Evolutionary conservation across 148 eudicot genomes (phyloP).

Genomic region (Suaeda aralocaspica): DNA sequence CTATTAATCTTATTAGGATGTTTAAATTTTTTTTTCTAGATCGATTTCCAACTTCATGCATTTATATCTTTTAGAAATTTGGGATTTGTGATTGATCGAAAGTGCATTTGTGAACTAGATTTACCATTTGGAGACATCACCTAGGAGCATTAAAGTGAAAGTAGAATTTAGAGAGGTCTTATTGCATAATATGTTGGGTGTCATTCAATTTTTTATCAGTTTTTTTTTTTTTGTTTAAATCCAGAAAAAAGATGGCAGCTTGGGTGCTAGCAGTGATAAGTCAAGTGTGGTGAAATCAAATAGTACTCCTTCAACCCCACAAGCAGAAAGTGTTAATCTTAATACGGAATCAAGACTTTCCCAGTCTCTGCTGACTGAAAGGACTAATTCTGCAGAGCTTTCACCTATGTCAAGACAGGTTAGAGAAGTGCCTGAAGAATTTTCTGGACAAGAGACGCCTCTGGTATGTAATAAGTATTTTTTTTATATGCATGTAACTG

Average conservation of each 20-base stretch:
- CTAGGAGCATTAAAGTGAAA: too few species aligned
- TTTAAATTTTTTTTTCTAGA: too few species aligned
- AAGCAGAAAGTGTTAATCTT: constrained; percentile 62
- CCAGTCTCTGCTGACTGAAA: constrained; percentile 59
- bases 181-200: too few species aligned
- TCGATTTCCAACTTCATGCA: too few species aligned
- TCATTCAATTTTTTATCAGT: background rate
- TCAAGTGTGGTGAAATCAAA: constrained; percentile 82
- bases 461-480: constrained; percentile 48
- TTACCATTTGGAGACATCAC: too few species aligned
- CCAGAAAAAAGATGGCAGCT: constrained; percentile 83
- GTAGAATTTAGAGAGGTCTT: too few species aligned
- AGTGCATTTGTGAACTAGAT: too few species aligned
- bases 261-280: constrained; percentile 77
- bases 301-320: constrained; percentile 93
- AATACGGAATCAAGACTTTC: constrained; percentile 65
- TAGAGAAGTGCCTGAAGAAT: constrained; percentile 57
- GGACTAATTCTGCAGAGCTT: constrained; percentile 53
- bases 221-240: background rate
- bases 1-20: too few species aligned
- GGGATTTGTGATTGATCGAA: too few species aligned
- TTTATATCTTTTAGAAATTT: too few species aligned
- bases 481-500: background rate
- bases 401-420: constrained; percentile 50
- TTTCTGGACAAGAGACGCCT: constrained; percentile 71